Conservation (phyloP, 2,329 filamentous ascomycete genomes). For the Alternaria triticimaculans region DNA sequence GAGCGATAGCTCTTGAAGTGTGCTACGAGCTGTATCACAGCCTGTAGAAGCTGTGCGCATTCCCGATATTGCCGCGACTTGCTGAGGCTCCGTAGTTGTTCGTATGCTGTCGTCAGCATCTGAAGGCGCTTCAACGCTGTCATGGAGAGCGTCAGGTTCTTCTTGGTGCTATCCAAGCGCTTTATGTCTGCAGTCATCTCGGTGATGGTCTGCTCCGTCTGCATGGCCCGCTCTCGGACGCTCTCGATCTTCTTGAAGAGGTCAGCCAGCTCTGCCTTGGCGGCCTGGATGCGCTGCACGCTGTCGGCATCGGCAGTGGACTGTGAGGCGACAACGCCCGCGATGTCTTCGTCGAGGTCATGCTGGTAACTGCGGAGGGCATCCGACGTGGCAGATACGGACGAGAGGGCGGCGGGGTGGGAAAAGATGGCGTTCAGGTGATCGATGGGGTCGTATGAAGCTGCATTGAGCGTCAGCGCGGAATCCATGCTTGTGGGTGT, state of each 20-base stretch:
- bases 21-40: constrained; percentile 95
- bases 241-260: constrained; percentile 95
- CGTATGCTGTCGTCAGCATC: constrained; percentile 99
- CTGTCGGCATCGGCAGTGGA: constrained; percentile 85
- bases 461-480: constrained; percentile 52
- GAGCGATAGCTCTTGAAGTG: constrained; percentile 98
- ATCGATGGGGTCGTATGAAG: constrained; percentile 89
- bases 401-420: constrained; percentile 82
- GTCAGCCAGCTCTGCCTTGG: constrained; percentile 85
- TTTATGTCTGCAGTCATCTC: constrained; percentile 99
- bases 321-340: constrained; percentile 73
- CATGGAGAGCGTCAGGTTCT: constrained; percentile 96
- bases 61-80: constrained; percentile 91
- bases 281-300: constrained; percentile 87
- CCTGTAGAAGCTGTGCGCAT: constrained; percentile 90
- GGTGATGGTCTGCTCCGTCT: constrained; percentile 94
- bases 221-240: constrained; percentile 84
- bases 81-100: constrained; percentile 84
- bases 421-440: constrained; percentile 95
- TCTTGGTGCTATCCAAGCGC: constrained; percentile 92
- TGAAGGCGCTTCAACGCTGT: constrained; percentile 95
- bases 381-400: constrained; percentile 75
- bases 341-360: constrained; percentile 81
- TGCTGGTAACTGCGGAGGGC: constrained; percentile 78
- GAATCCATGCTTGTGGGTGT: constrained; percentile 15